Base-by-base conservation (phyloP, 2,329 filamentous ascomycete genomes). In the Dothidotthia symphoricarpi region DNA sequence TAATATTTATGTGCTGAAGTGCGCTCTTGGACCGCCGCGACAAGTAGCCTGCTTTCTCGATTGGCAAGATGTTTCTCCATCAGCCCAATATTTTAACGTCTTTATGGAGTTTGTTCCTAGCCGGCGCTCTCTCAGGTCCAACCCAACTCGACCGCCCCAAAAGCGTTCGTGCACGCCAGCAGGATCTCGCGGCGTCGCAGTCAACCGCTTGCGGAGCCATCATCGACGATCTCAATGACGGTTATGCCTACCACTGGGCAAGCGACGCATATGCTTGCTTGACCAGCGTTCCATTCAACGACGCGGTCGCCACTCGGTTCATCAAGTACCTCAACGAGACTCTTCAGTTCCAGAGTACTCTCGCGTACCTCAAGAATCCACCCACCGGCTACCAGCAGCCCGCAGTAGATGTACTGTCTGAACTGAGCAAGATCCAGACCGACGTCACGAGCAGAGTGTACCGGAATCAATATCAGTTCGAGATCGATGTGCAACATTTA, bases 321-420 rank as follows among this genome's bases (percentile, higher is more conserved):
- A 40, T 75, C 4, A 43, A 65, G 6, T 75, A 75, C 41, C 69
- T 66, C 36, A 71, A 71, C 41, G 61, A 69, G 12, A 73, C 70
- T 0, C 33, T 75, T 1, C 67, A 72, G 33, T 72, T 72, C 29
- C 71, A 74, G 31, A 69, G 61, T 38, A 72, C 70, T 1, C 45
- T 72, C 7, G 59, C 63, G 11, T 72, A 67, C 39, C 59, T 73
- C 12, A 65, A 67, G 26, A 49, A 62, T 16, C 70, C 71, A 0
- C 69, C 69, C 1, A 35, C 49, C 6, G 63, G 64, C 14, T 72
- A 70, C 40, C 69, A 69, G 45, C 70, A 69, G 38, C 69, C 63
- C 10, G 45, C 59, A 3, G 53, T 68, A 10, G 67, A 71, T 41
- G 43, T 70, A 1, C 4, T 56, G 2, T 41, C 38, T 15, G 61